Evolutionary conservation across 2,329 filamentous ascomycete genomes (phyloP).

Genomic region (Neospermospora avenae): DNA sequence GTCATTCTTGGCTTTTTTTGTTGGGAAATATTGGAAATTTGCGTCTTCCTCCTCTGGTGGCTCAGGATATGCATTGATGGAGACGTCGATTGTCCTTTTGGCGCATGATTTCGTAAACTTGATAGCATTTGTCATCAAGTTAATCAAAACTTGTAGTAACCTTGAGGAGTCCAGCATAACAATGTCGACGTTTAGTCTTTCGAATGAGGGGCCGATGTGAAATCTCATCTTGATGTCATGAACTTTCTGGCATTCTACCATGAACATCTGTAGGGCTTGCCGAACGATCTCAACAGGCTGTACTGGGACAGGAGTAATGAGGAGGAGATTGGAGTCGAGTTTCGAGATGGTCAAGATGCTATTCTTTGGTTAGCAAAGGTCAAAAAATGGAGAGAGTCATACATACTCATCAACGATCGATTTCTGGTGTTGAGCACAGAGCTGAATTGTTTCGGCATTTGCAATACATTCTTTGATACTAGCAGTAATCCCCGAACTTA

Average conservation of each 20-base stretch:
- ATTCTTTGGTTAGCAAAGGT: not conserved
- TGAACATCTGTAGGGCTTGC: conserved; percentile 72
- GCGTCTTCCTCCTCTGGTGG: not conserved
- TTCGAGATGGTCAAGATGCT: conserved; percentile 66
- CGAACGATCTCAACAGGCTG: conserved; percentile 51
- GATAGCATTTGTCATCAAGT: conserved; percentile 74
- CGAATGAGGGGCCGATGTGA: conserved; percentile 58
- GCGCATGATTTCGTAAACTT: conserved; percentile 71
- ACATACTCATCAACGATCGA: conserved; percentile 61
- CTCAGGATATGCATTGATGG: conserved; percentile 20
- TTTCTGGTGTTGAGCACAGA: conserved; percentile 77
- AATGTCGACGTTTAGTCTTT: conserved; percentile 55
- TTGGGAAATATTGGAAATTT: conserved; percentile 17
- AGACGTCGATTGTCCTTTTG: conserved; percentile 50
- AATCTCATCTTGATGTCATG: conserved; percentile 66
- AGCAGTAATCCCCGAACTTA: conserved; percentile 18
- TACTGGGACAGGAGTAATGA: conserved; percentile 61
- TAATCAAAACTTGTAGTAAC: conserved; percentile 75
- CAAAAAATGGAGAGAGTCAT: not conserved
- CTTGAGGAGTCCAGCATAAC: conserved; percentile 68
- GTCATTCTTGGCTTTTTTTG: conserved; percentile 7
- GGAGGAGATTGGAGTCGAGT: conserved; percentile 69
- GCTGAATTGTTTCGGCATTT: conserved; percentile 73
- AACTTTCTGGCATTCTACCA: conserved; percentile 63
- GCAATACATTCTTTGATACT: conserved; percentile 62